Conservation (phyloP, 305 asterid species). For the Solanum hybrid region DNA sequence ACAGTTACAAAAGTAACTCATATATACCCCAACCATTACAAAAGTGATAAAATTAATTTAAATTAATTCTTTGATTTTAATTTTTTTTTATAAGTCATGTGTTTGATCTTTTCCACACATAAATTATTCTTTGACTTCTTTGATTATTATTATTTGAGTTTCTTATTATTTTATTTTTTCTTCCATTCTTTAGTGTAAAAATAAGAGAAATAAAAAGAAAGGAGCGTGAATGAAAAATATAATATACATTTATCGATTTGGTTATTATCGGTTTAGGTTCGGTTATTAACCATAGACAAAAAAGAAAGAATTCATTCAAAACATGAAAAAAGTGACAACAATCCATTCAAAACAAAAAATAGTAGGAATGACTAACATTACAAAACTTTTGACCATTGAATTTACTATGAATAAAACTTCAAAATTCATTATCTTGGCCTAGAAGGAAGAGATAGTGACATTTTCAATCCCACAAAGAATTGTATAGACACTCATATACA, state of each 20-base stretch:
- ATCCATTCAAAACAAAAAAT: neutral
- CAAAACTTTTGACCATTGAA: neutral
- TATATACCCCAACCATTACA: neutral
- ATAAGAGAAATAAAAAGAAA: neutral
- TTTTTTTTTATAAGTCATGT: neutral
- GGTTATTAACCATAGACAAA: neutral
- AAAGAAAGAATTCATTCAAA: neutral
- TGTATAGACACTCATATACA: neutral
- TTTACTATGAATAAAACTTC: neutral
- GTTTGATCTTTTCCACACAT: neutral
- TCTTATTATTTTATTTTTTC: neutral
- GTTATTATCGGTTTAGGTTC: neutral
- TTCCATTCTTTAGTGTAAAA: neutral
- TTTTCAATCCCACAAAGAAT: neutral
- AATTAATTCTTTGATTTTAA: too few species aligned
- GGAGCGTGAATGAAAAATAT: neutral
- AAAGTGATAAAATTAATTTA: neutral
- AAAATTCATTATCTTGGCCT: neutral
- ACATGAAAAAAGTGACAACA: neutral
- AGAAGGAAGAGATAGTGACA: neutral
- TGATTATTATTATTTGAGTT: neutral
- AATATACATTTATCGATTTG: neutral
- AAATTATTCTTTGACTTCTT: neutral
- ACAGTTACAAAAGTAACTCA: neutral
- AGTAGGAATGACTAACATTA: neutral